Evolutionary conservation across 305 asterid genomes (phyloP), one percentile per base, ranked within the genome.

Genomic region (Ajuga reptans): DNA sequence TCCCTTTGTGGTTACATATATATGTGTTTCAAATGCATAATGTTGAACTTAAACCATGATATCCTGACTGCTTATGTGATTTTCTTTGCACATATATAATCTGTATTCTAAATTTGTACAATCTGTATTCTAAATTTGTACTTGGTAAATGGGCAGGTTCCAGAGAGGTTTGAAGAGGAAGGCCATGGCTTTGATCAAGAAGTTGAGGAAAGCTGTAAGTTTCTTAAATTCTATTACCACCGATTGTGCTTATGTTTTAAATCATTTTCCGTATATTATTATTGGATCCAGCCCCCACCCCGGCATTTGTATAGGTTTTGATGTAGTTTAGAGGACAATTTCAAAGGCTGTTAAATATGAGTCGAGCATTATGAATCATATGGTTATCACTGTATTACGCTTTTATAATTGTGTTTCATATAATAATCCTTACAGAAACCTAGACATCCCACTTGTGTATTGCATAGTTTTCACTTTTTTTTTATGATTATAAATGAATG

Each of bases 111-210:
- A 21, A 2, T 2, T 21, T 21, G 27, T 21, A n/a, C n/a, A n/a
- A n/a, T n/a, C n/a, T n/a, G n/a, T n/a, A 12, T 10, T 64, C 34
- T 11, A 17, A 8, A 10, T 3, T 0, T 56, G 8, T 15, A 2
- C 14, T 12, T 2, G 17, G 34, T 0, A 66, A 7, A 52, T 31
- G 31, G 42, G 9, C 36, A 84, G 89, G 85, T 82, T 84, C 72
- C 75, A 72, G 71, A 77, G 89, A 33, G 89, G 89, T 46, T 71
- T 84, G 82, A 84, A 78, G 78, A 80, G 89, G 75, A 82, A 82
- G 81, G 85, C 87, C 1, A 66, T 84, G 84, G 87, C 87, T 54
- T 65, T 82, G 81, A 80, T 82, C 53, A 82, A 84, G 84, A 80
- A 82, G 82, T 72, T 84, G 10, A 76, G 87, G n/a, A 82, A 84